Conservation (phyloP, 306 rosid genomes). For the Dryas alaskensis region DNA sequence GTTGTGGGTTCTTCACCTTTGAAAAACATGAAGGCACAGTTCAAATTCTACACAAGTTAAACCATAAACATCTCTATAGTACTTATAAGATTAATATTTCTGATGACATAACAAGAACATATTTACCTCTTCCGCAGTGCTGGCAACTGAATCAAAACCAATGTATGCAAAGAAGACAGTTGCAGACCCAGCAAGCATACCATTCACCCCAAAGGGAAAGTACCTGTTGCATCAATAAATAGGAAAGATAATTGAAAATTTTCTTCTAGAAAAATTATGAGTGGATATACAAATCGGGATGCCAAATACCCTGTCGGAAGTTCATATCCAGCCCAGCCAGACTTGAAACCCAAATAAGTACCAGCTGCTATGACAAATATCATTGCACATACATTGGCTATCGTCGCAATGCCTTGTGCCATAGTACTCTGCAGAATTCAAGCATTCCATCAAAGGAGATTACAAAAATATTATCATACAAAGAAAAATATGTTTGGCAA, state of each 20-base stretch:
- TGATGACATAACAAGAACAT: conserved; percentile 4
- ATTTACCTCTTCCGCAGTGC: conserved; percentile 93
- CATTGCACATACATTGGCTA: conserved; percentile 77
- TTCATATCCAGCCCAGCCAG: conserved; percentile 92
- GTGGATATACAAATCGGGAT: conserved; percentile 15
- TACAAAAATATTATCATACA: neutral
- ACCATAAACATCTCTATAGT: neutral
- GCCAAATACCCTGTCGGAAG: conserved; percentile 67
- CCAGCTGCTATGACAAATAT: conserved; percentile 75
- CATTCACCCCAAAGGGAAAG: conserved; percentile 84
- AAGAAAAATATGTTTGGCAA: conserved; percentile 1
- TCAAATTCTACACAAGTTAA: conserved; percentile 15
- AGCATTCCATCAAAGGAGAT: neutral
- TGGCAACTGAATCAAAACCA: conserved; percentile 90
- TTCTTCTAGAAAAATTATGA: neutral
- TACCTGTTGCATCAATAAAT: conserved; percentile 44
- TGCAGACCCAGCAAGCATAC: conserved; percentile 97
- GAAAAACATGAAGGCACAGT: conserved; percentile 19
- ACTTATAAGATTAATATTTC: neutral
- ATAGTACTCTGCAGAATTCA: conserved; percentile 65
- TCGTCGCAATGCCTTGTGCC: conserved; percentile 70
- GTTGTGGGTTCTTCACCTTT: conserved; percentile 90
- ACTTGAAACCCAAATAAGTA: conserved; percentile 72
- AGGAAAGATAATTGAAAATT: conserved; percentile 20
- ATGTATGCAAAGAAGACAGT: conserved; percentile 92